These are phyloP conservation scores for Punica granatum DNA, from an alignment of 345 rosid species.

Conservation along the genomic window DNA sequence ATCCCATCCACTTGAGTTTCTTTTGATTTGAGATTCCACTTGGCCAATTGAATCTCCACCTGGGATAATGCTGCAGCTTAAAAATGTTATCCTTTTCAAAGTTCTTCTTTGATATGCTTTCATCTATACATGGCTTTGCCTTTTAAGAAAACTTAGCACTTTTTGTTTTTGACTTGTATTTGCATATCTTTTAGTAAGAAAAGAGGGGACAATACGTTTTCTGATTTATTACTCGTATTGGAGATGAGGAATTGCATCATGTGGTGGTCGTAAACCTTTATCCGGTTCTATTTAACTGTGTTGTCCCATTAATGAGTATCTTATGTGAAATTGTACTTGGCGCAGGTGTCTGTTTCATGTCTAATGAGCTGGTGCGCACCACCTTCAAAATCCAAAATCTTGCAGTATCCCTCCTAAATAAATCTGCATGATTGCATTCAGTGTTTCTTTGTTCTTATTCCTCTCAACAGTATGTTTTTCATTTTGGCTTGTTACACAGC, in stretches of 20 bases:
- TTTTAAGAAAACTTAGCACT: neutral
- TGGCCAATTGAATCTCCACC: too few relatives aligned
- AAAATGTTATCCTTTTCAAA: too few relatives aligned
- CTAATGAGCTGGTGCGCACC: slow-evolving; percentile 80
- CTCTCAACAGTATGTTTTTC: neutral
- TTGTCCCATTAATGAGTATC: too few relatives aligned
- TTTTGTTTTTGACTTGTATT: neutral
- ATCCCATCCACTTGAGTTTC: neutral
- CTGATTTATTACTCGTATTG: neutral
- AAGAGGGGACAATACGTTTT: neutral
- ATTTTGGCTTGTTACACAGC: slow-evolving; percentile 36
- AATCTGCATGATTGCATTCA: neutral
- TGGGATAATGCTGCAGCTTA: too few relatives aligned
- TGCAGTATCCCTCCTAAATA: neutral
- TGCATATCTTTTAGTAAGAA: too few relatives aligned
- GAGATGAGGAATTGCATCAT: neutral
- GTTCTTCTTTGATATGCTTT: too few relatives aligned
- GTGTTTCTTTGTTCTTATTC: neutral
- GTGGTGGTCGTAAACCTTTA: neutral
- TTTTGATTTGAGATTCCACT: neutral
- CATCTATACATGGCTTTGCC: neutral
- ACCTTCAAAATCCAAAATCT: neutral
- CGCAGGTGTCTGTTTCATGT: slow-evolving; percentile 92
- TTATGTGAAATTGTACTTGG: neutral
- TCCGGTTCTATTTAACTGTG: neutral